Conservation (phyloP, 306 rosid genomes). For the Amphicarpaea edgeworthii region DNA sequence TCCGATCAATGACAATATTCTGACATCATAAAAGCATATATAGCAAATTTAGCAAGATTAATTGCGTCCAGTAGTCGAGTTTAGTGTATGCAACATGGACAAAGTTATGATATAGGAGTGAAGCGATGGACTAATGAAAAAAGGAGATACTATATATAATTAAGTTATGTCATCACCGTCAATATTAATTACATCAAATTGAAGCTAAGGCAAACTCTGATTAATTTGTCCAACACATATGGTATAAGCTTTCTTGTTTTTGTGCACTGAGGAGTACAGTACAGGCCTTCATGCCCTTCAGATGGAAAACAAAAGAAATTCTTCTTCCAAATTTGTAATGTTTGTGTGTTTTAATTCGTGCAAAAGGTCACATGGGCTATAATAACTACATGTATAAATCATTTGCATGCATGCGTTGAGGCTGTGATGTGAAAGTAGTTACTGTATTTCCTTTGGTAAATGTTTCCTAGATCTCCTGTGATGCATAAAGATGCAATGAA, state of each 20-base stretch:
- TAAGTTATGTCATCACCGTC: not conserved
- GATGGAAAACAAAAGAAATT: too few species aligned
- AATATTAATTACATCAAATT: not conserved
- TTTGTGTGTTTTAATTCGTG: too few species aligned
- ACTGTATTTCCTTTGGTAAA: not conserved
- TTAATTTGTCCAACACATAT: too few species aligned
- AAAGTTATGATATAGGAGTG: not conserved
- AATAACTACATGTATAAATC: too few species aligned
- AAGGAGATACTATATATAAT: not conserved
- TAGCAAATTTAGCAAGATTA: not conserved
- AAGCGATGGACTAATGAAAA: not conserved
- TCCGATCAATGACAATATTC: not conserved
- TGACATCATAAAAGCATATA: not conserved
- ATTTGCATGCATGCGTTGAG: conserved; percentile 16
- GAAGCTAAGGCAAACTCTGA: not conserved
- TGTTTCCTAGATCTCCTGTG: conserved; percentile 14
- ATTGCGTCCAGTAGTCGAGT: conserved; percentile 2
- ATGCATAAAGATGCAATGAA: not conserved
- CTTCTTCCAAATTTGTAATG: not conserved
- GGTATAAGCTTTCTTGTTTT: too few species aligned
- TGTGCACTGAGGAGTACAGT: too few species aligned
- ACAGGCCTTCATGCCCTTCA: too few species aligned
- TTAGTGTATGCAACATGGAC: not conserved
- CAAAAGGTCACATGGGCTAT: not conserved
- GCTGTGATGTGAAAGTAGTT: not conserved